Conservation (phyloP, 2,329 filamentous ascomycete genomes). For the Fusarium concolor region DNA sequence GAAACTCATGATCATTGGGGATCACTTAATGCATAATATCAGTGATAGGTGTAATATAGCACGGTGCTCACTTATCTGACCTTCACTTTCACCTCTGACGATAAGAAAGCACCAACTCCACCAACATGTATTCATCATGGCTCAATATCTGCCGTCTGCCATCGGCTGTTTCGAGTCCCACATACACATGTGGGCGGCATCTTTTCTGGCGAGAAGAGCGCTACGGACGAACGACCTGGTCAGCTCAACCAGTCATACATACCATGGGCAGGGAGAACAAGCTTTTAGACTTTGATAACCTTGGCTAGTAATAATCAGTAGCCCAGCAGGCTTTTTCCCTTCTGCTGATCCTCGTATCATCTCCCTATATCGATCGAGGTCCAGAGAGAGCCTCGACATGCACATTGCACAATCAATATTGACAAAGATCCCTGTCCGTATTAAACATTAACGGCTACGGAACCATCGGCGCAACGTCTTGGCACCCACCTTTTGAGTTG, state of each 20-base stretch:
- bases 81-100: neutral
- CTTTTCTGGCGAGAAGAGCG: constrained; percentile 21
- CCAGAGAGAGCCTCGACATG: constrained; percentile 17
- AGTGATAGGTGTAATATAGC: neutral
- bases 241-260: constrained; percentile 10
- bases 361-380: neutral
- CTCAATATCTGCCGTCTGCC: neutral
- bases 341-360: constrained; percentile 18
- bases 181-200: constrained; percentile 10
- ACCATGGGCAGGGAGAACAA: constrained; percentile 22
- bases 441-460: constrained; percentile 25
- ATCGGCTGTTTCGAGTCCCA: constrained; percentile 10
- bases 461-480: constrained; percentile 36
- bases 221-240: constrained; percentile 15
- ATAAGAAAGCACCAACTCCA: neutral
- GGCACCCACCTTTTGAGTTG: constrained; percentile 14
- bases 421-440: constrained; percentile 22
- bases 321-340: neutral
- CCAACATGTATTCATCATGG: neutral
- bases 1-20: constrained; percentile 14
- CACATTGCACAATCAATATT: constrained; percentile 22
- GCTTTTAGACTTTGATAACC: constrained; percentile 29
- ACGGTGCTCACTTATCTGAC: neutral
- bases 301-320: constrained; percentile 7
- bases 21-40: neutral